Conservation (phyloP, 1,284 basidiomycete genomes). For the Mycena sp. region DNA sequence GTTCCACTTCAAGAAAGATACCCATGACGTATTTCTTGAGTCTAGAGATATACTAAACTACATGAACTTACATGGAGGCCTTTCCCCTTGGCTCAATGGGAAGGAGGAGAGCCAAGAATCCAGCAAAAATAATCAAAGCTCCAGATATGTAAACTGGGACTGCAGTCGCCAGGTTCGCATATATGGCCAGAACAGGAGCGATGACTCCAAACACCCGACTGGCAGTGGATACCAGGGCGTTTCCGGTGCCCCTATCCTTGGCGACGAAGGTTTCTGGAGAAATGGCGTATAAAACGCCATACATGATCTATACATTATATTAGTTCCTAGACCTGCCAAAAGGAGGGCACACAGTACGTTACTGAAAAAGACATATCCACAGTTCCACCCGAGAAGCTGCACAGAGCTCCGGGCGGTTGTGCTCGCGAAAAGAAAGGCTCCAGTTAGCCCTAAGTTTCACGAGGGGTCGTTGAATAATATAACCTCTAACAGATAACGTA, state of each 20-base stretch:
- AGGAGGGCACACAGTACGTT: conserved; percentile 50
- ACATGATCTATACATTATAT: conserved; percentile 63
- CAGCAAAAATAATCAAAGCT: conserved; percentile 73
- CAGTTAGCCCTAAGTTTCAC: conserved; percentile 62
- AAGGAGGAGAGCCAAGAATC: conserved; percentile 71
- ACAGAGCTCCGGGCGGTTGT: conserved; percentile 72
- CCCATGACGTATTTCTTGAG: neutral
- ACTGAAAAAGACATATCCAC: conserved; percentile 69
- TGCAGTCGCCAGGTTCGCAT: conserved; percentile 69
- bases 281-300: conserved; percentile 75
- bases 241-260: conserved; percentile 77
- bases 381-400: conserved; percentile 78
- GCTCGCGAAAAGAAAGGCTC: conserved; percentile 72
- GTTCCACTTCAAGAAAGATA: no score
- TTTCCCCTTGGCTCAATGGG: conserved; percentile 81
- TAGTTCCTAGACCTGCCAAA: neutral
- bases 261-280: conserved; percentile 78
- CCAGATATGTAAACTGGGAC: conserved; percentile 84
- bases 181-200: conserved; percentile 78
- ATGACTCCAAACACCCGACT: conserved; percentile 74
- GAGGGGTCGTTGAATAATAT: conserved; percentile 44
- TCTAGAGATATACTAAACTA: neutral
- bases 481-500: conserved; percentile 16
- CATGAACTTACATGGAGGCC: conserved; percentile 59
- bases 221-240: conserved; percentile 68